phyloP scores from a whole-genome alignment of 441 rosid species.

The Pelargonium fulgidum region DNA sequence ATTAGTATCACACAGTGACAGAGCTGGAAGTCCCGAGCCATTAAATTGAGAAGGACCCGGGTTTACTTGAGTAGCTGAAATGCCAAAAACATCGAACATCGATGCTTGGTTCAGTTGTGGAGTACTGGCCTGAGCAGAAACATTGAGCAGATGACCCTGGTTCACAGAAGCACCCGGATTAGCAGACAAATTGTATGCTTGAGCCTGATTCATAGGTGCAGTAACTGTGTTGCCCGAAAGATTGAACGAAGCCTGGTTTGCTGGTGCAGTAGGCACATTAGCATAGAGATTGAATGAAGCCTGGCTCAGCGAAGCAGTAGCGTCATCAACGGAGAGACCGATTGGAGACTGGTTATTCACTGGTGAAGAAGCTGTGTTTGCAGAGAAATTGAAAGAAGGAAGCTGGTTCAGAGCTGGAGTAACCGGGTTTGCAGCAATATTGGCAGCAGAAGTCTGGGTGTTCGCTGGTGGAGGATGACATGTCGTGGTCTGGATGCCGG shows the following conservation, averaged over 20 bases:
- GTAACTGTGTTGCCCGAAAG: not conserved
- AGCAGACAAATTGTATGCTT: not conserved
- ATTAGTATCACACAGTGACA: constrained; percentile 60
- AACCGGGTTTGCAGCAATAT: constrained; percentile 21
- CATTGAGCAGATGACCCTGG: not conserved
- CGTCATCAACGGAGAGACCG: not conserved
- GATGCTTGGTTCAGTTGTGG: not conserved
- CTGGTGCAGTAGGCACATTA: not conserved
- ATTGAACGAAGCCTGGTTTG: not conserved
- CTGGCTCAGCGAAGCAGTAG: not conserved
- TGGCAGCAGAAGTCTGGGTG: constrained; percentile 2
- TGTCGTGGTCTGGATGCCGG: constrained; percentile 35
- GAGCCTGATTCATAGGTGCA: not conserved
- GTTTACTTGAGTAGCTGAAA: not conserved
- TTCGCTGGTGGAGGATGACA: constrained; percentile 38
- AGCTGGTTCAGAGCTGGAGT: constrained; percentile 28
- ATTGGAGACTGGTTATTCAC: not conserved
- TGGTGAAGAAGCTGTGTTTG: not conserved
- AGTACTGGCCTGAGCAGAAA: not conserved
- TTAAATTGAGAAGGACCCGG: constrained; percentile 22
- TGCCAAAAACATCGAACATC: not conserved
- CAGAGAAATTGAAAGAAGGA: constrained; percentile 19
- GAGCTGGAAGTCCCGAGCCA: constrained; percentile 71
- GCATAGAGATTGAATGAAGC: not conserved
- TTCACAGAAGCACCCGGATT: not conserved